phyloP scores from a whole-genome alignment of 2,329 filamentous ascomycete species.

The Verticillium nubilum region DNA sequence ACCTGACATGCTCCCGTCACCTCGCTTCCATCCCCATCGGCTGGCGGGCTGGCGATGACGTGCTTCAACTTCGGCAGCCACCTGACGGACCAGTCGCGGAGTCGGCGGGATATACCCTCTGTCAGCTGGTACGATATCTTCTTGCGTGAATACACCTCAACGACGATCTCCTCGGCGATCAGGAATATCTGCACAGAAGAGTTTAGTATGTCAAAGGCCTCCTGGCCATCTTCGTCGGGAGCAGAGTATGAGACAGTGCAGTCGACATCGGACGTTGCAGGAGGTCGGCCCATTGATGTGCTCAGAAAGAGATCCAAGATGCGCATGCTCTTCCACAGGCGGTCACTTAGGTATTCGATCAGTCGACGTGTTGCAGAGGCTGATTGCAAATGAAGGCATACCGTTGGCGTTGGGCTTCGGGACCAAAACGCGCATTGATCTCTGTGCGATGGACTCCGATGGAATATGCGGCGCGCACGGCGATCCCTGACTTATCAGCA shows the following conservation, averaged over 20 bases:
- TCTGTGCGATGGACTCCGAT: constrained; percentile 49
- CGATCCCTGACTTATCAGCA: constrained; percentile 28
- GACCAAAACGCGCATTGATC: constrained; percentile 46
- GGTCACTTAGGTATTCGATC: constrained; percentile 24
- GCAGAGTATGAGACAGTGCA: constrained; percentile 44
- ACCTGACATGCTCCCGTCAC: constrained; percentile 45
- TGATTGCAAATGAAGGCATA: not conserved
- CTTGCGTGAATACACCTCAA: constrained; percentile 46
- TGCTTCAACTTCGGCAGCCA: constrained; percentile 42
- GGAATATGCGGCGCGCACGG: constrained; percentile 45
- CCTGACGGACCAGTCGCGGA: constrained; percentile 43
- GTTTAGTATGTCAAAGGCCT: constrained; percentile 40
- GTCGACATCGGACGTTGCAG: constrained; percentile 47
- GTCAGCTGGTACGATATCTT: constrained; percentile 49
- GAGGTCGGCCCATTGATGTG: constrained; percentile 48
- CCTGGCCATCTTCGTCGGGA: constrained; percentile 26
- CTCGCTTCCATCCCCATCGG: constrained; percentile 20
- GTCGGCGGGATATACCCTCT: constrained; percentile 46
- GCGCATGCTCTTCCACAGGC: constrained; percentile 49
- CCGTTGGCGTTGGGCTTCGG: constrained; percentile 34
- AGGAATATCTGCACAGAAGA: constrained; percentile 48
- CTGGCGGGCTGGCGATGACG: constrained; percentile 20
- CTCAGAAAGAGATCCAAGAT: constrained; percentile 47
- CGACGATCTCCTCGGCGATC: constrained; percentile 43
- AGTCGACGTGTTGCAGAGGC: not conserved